Conservation (phyloP, 1,284 basidiomycete genomes). For the Pholiota adiposa region DNA sequence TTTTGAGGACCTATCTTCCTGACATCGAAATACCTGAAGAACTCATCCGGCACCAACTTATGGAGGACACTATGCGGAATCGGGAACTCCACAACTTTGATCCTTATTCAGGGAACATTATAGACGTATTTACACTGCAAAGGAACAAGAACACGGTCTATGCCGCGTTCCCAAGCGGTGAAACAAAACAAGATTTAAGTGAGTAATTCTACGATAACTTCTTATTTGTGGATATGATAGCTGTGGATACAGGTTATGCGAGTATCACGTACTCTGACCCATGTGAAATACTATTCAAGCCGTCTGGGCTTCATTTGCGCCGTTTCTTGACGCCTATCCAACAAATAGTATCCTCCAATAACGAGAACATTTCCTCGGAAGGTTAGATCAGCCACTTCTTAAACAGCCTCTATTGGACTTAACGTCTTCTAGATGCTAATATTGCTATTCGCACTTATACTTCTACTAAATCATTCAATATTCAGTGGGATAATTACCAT, state of each 20-base stretch:
- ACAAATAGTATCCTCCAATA: conserved; percentile 44
- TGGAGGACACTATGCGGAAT: conserved; percentile 43
- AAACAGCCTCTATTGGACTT: neutral
- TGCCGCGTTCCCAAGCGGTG: conserved; percentile 66
- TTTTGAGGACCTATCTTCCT: conserved; percentile 68
- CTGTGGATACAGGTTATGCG: conserved; percentile 12
- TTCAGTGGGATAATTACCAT: conserved; percentile 3
- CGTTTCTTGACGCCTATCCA: conserved; percentile 62
- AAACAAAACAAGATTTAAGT: conserved; percentile 64
- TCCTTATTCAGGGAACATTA: conserved; percentile 55
- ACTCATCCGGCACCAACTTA: conserved; percentile 59
- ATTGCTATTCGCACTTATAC: conserved; percentile 45
- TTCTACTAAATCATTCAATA: conserved; percentile 32
- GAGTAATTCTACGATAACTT: conserved; percentile 26
- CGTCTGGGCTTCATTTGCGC: conserved; percentile 42
- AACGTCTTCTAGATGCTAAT: conserved; percentile 29
- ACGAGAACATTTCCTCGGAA: neutral
- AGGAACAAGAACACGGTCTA: conserved; percentile 26
- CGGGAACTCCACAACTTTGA: conserved; percentile 50
- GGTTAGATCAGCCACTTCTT: neutral
- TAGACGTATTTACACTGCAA: conserved; percentile 40
- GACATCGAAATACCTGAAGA: conserved; percentile 72
- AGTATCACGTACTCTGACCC: conserved; percentile 48
- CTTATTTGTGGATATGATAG: neutral
- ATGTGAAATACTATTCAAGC: conserved; percentile 41